Base-by-base conservation (phyloP, 768 basidiomycete genomes). In the Suillus hirtellus region DNA sequence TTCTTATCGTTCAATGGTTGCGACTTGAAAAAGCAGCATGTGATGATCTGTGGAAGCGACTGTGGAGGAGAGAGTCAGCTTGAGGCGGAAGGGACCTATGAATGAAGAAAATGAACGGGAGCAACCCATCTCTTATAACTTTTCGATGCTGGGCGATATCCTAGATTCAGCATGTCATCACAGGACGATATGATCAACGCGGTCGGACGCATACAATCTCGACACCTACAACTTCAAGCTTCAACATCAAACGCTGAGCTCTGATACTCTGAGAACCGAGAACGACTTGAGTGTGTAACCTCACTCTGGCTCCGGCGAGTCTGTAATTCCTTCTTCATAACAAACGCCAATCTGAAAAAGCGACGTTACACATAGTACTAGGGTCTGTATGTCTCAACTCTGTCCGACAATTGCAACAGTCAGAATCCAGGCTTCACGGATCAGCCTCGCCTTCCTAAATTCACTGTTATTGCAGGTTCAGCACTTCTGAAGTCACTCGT, bases 191-290 rank as follows among this genome's bases (percentile, higher is more conserved):
- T 31, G 4, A 31, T 31, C 31, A 6, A 31, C 31, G 31, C 31
- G 31, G 31, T 31, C 31, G 31, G 31, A 31, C 1, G 31, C 31
- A 31, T 17, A 52, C 8, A 31, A 17, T 9, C 27, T 17, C 8
- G 4, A 31, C 15, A 15, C 24, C 11, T 24, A n/a, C 21, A 24
- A 27, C 14, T 50, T 27, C 27, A 50, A 27, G 15, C 49, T 50
- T 50, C 49, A 27, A 4, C 49, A 50, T 27, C 24, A 31, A 50
- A 50, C 9, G 10, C 4, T 31, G 17, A 52, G 4, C 87, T 1
- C 84, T 31, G 6, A 31, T 17, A 42, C 15, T 42, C 6, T 43
- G 42, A 19, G 31, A 6, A 9, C 15, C 42, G 14, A 42, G 42
- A 17, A 6, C 8, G 17, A 43, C 17, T 19, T 43, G 8, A 40